Conservation (phyloP, 352 stramenopile species). For the Pythium biforme region DNA sequence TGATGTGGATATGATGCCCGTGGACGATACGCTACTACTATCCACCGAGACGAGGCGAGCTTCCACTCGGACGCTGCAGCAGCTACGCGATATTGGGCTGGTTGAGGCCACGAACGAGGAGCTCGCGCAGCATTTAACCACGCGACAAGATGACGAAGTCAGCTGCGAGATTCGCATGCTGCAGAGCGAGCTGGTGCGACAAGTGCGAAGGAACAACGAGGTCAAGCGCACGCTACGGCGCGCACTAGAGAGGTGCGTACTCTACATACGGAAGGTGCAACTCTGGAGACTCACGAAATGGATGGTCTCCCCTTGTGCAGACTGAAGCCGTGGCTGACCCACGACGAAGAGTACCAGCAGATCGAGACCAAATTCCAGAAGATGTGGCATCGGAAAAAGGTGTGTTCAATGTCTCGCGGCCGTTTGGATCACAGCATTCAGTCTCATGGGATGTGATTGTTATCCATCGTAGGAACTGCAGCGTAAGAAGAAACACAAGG, state of each 20-base stretch:
- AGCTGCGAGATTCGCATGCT: conserved; percentile 61
- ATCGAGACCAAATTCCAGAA: conserved; percentile 56
- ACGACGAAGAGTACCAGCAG: conserved; percentile 44
- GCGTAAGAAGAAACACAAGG: conserved; percentile 68
- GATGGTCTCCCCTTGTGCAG: conserved; percentile 30
- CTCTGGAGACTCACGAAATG: not conserved
- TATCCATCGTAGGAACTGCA: conserved; percentile 51
- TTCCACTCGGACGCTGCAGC: not conserved
- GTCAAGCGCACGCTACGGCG: conserved; percentile 54
- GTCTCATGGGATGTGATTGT: not conserved
- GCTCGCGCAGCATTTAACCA: conserved; percentile 27
- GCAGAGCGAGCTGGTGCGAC: conserved; percentile 39
- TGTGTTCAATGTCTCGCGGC: conserved; percentile 12
- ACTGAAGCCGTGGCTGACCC: conserved; percentile 62
- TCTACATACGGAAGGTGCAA: not conserved
- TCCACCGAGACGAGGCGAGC: not conserved
- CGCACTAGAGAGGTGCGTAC: conserved; percentile 48
- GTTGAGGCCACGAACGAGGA: conserved; percentile 34
- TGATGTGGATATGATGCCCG: conserved; percentile 5
- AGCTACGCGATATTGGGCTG: conserved; percentile 48
- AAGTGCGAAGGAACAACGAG: conserved; percentile 56
- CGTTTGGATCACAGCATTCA: not conserved
- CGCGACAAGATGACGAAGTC: conserved; percentile 57
- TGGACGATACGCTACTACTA: not conserved
- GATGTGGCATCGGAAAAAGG: conserved; percentile 69